Evolutionary conservation across 164 flowering plant species (phyloP), one percentile per base, ranked within the genome.

Genomic region (Sedum album): DNA sequence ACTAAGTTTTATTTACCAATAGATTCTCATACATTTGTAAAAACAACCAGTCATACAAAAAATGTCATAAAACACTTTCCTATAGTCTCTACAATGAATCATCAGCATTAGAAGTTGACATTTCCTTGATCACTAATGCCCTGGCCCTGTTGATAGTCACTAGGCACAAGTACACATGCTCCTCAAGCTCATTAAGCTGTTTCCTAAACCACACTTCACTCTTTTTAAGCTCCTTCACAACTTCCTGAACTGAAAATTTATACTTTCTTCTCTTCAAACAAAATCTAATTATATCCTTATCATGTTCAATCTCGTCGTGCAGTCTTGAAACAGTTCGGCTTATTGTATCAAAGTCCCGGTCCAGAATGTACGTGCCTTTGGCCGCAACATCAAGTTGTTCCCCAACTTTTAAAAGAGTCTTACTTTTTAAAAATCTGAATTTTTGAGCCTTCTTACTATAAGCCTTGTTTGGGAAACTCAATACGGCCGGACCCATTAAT

Each of bases 131-230:
- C 38, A 86, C 82, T 71, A 78, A 71, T 31, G 78, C 75, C 68
- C 90, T 77, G 9, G 88, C 85, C 46, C 81, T 68, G 69, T 86
- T 88, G 53, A 88, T 88, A 7, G 90, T 84, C 6, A 86, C 78
- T 38, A 86, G 82, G 69, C 88, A 84, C 71, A 88, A 76, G 69
- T 78, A 84, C 5, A 86, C 80, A 76, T 88, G 93, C 57, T 88
- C 86, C 65, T 88, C 86, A 68, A 86, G 85, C 80, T 88, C 93
- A 68, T 84, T 82, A 4, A 86, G 78, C 57, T 82, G 86, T 57
- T 79, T 80, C 72, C 71, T 73, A 66, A 86, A 80, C 63, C 84
- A 81, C n/a, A 60, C 6, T 31, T 73, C 77, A 31, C 74, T 71
- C 79, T 79, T 82, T 73, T 73, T 81, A 4, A 86, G 70, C 79